These are phyloP conservation scores for Rhodomyrtus psidioides DNA, from an alignment of 441 rosid species.

Conservation along the genomic window DNA sequence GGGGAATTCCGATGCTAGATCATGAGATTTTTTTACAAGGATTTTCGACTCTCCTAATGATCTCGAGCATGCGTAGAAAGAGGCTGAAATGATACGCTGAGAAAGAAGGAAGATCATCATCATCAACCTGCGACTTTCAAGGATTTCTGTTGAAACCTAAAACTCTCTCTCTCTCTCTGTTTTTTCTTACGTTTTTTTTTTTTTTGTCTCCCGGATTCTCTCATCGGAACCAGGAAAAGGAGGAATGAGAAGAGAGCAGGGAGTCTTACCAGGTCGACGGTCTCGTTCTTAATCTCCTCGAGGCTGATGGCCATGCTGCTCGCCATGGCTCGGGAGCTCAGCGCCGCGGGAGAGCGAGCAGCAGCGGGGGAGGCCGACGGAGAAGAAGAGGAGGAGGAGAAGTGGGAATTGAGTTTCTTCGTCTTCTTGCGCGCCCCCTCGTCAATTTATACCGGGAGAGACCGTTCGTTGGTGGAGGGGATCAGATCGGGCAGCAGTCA, in stretches of 20 bases:
- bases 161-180: not conserved
- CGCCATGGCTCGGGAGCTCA: constrained; percentile 14
- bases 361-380: not conserved
- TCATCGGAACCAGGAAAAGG: not conserved
- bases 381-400: not conserved
- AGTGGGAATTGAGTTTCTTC: not conserved
- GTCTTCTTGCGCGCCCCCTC: not conserved
- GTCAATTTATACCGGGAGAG: no score
- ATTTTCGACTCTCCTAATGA: not conserved
- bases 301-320: constrained; percentile 36
- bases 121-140: not conserved
- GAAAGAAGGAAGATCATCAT: not conserved
- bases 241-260: not conserved
- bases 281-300: constrained; percentile 69
- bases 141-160: not conserved
- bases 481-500: no score
- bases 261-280: constrained; percentile 69
- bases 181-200: not conserved
- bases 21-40: not conserved
- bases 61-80: not conserved
- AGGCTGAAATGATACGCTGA: not conserved
- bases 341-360: not conserved
- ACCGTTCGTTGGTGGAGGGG: no score
- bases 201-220: not conserved
- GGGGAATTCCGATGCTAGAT: not conserved